Base-by-base conservation (phyloP, 2,329 filamentous ascomycete species). In the Leptographium lundbergii region DNA sequence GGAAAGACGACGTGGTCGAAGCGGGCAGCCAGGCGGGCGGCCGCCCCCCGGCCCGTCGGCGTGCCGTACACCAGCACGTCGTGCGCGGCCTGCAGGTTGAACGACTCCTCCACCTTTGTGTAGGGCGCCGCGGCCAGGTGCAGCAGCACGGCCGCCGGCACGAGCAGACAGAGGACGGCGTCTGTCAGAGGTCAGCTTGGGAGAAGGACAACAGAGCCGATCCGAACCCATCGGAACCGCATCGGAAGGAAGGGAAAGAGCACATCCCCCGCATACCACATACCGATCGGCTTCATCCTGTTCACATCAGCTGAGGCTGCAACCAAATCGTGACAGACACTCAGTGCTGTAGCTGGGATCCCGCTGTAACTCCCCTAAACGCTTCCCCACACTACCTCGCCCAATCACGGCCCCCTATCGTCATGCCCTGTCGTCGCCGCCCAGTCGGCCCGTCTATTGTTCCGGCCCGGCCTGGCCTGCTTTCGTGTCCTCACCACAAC, bases 41-140 rank as follows among this genome's bases (percentile, higher is more conserved):
- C 68, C 19, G 80, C 69, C 65, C 85, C 76, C 24, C 72, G 69
- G 27, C 63, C 62, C 1, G 76, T 79, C 0, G 89, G 89, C 1
- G 89, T 83, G 27, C 91, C 91, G 69, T 94, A 90, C 45, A 81
- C 80, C 61, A 96, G 72, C 42, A 99, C 87, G 70, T 99, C 94
- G 72, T 97, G 94, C 3, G 85, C 81, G 6, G 94, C 94, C 71
- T 99, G 94, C 60, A 97, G 84, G 71, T 96, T 96, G 81, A 99
- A 97, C 0, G 92, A 97, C 73, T 99, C 94, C 72, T 99, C 94
- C 61, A 99, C 94, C 72, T 99, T 99, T 60, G 91, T 96, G 75
- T 95, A 92, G 0, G 94, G 94, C 13, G 91, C 84, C 27, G 84
- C 70, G 62, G 84, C 68, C 59, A 95, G 82, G 71, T 96, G 89